These are phyloP conservation scores for Acanthamoeba triangularis DNA, from an alignment of 208 protist species.

Conservation along the genomic window DNA sequence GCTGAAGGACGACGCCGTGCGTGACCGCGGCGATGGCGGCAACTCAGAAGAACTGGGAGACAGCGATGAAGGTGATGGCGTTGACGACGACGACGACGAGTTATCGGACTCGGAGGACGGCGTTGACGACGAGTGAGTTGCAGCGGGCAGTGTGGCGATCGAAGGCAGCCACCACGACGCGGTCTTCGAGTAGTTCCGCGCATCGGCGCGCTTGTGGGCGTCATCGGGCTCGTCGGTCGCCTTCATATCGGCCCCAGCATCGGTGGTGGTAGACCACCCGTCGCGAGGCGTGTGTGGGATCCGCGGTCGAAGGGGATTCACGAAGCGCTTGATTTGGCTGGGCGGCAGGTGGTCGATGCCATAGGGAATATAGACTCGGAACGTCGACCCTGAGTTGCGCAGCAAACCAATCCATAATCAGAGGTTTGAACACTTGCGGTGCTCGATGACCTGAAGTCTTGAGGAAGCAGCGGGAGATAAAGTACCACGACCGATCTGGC, in stretches of 20 bases:
- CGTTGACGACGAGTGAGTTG: not conserved
- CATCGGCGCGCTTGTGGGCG: not conserved
- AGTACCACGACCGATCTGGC: conserved; percentile 6
- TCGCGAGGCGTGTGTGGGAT: no score
- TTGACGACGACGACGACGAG: not conserved
- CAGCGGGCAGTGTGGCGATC: not conserved
- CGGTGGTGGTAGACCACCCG: not conserved
- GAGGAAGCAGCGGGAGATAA: not conserved
- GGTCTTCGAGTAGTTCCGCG: conserved; percentile 27
- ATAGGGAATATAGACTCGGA: conserved; percentile 20
- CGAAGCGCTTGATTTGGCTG: conserved; percentile 32
- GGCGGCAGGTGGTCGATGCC: conserved; percentile 24
- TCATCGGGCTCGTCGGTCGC: not conserved
- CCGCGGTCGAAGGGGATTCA: not conserved
- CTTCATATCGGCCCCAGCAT: no score
- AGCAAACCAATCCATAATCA: not conserved
- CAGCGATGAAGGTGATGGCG: not conserved
- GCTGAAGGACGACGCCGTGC: conserved; percentile 23
- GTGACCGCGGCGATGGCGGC: conserved; percentile 20
- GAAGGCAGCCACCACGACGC: conserved; percentile 69
- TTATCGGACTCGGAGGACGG: not conserved
- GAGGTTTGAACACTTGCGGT: no score
- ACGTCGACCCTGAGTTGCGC: conserved; percentile 23
- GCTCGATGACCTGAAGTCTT: no score
- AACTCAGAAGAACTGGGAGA: not conserved